Conservation (phyloP, 192 early-diverging fungal species). For the Neocallimastix lanati region DNA sequence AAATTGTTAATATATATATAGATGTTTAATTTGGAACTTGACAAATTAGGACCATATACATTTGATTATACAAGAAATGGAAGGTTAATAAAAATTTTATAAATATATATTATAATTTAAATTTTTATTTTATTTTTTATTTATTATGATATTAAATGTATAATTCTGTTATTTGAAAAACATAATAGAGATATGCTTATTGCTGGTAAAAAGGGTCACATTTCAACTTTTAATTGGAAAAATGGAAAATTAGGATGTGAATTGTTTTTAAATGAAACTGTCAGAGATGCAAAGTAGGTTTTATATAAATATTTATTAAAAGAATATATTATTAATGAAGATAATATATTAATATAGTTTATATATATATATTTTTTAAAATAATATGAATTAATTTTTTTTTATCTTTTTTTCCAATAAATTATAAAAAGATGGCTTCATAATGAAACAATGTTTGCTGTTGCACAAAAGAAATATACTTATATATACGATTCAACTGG, state of each 20-base stretch:
- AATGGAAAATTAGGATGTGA: conserved; percentile 56
- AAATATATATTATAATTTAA: no score
- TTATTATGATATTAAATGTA: conserved; percentile 13
- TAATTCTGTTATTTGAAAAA: neutral
- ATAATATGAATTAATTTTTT: no score
- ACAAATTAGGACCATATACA: conserved; percentile 72
- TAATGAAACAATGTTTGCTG: conserved; percentile 83
- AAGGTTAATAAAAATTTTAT: conserved; percentile 2
- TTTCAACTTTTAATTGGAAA: conserved; percentile 85
- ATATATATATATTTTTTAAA: no score
- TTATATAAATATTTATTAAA: no score
- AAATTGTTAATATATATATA: conserved; percentile 8
- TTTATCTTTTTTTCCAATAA: no score
- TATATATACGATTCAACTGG: conserved; percentile 89
- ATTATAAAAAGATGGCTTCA: conserved; percentile 68
- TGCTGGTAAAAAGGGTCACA: conserved; percentile 65
- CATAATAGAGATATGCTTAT: conserved; percentile 33
- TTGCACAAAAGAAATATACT: conserved; percentile 84
- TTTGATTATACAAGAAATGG: conserved; percentile 83
- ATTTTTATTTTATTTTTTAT: no score
- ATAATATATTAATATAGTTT: no score
- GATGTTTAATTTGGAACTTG: conserved; percentile 60
- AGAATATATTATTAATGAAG: no score
- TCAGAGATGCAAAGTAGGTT: conserved; percentile 63
- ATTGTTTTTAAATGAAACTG: conserved; percentile 69